Base-by-base conservation (phyloP, 1,284 basidiomycete genomes). In the Stereum hirsutum region DNA sequence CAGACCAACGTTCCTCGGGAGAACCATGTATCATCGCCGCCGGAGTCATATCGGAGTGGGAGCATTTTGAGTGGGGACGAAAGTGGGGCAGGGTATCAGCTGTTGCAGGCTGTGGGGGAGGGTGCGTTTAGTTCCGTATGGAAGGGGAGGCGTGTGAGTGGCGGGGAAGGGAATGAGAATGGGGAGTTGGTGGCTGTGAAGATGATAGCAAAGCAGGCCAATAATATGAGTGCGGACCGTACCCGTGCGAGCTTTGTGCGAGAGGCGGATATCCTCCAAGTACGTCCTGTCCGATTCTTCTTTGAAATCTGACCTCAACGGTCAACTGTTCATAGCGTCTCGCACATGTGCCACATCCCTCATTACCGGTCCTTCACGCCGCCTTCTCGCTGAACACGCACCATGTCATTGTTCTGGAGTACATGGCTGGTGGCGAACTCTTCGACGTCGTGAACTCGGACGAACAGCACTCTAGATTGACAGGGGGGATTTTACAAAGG, bases 181-280 rank as follows among this genome's bases (percentile, higher is more conserved):
- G 28, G 45, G 21, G 42, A 42, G 37, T 56, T 87, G 1, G 89
- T 91, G 6, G 90, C 91, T 6, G 78, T 94, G 55, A 94, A 94
- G 69, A 75, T 92, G 70, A 85, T 91, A 20, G 75, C 81, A n/a
- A n/a, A n/a, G 41, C 68, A 80, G 72, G 32, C 6, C 21, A 33
- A 30, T 5, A 19, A 20, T n/a, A 31, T 17, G 32, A 41, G 39
- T 24, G 38, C 19, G 8, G 41, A 45, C 17, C 44, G 49, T 11
- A 89, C 89, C 48, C 64, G 84, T 25, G 89, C 92, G 44, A 83
- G 82, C 49, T 93, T 93, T 58, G 75, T 91, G 33, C 71, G 90
- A 21, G 90, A 94, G 62, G 89, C 91, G 10, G 89, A 92, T 55
- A 84, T 95, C 10, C 66, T 95, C 31, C 75, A 83, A 59, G 81